Base-by-base conservation (phyloP, 1,139 yeast genomes). In the Candida gigantensis region DNA sequence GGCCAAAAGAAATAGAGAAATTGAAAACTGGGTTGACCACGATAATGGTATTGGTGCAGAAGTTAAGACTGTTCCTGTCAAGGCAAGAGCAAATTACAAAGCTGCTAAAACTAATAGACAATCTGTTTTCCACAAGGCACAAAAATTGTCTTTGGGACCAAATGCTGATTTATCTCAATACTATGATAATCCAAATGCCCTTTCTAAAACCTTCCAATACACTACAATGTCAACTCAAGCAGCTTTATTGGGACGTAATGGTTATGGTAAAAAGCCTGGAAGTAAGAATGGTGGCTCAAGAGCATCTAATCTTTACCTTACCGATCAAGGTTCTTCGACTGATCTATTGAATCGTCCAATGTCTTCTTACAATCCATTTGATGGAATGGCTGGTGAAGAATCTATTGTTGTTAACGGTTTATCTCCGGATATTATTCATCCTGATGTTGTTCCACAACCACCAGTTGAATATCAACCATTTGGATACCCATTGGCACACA, bases 381-480 rank as follows among this genome's bases (percentile, higher is more conserved):
- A 70, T 24, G 19, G 19, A 18, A 58, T 64, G 3, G 47, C 53
- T 28, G 72, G 66, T 20, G 77, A 71, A 21, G 28, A 37, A 12
- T 52, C 62, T 24, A 53, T 49, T 25, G 53, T 62, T 20, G 61
- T 75, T 15, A 67, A 65, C 34, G 73, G 81, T n/a, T 66, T 85
- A 46, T 79, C 84, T 23, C 79, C 87, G 7, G 84, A 82, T 44
- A 65, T 85, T 17, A 83, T 90, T 37, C 94, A 79, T 49, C 79
- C 84, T 1, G 81, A 80, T 51, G 82, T 74, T 37, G 78, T 83
- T 14, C 79, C 95, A 2, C 97, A 90, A 60, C 97, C 97, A 3
- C 95, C 96, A 1, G 77, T 81, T 13, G 87, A 78, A 47, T 89
- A 81, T 64, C 90, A 84, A 65, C 97, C 97, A 6, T 88, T 75